Evolutionary conservation across 2,329 filamentous ascomycete species (phyloP).

Genomic region (Hawksworthiomyces lignivorus): DNA sequence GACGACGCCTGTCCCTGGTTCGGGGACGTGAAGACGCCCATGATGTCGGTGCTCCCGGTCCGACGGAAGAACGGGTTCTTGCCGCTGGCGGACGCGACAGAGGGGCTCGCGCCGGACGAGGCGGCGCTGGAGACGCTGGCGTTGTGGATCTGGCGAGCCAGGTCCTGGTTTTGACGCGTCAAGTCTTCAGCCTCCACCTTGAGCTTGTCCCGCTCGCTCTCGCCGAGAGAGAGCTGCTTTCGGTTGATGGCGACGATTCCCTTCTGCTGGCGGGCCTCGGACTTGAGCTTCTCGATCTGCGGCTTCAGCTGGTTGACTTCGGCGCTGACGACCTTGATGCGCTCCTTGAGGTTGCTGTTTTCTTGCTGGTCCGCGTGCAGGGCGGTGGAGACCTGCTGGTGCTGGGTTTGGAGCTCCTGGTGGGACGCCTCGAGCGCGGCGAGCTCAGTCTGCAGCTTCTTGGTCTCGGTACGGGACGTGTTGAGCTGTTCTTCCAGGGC

Average conservation of each 20-base stretch:
- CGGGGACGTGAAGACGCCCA: constrained; percentile 44
- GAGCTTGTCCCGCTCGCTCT: constrained; percentile 80
- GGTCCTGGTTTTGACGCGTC: constrained; percentile 54
- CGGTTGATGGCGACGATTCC: constrained; percentile 96
- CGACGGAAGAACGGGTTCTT: constrained; percentile 94
- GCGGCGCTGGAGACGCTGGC: constrained; percentile 35
- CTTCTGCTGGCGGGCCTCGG: constrained; percentile 89
- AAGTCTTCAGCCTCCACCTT: constrained; percentile 69
- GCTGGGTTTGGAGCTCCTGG: constrained; percentile 75
- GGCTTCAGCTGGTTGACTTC: constrained; percentile 81
- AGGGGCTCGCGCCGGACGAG: constrained; percentile 54
- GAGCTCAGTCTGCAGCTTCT: constrained; percentile 76
- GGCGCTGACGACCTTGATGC: constrained; percentile 72
- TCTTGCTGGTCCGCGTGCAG: constrained; percentile 85
- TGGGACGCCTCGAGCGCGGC: constrained; percentile 74
- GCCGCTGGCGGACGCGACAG: constrained; percentile 59
- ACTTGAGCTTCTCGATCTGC: constrained; percentile 86
- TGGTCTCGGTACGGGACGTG: constrained; percentile 68
- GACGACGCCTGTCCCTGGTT: constrained; percentile 11
- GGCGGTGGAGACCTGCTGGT: constrained; percentile 64
- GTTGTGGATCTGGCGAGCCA: constrained; percentile 40
- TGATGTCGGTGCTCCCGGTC: constrained; percentile 53
- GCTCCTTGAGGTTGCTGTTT: constrained; percentile 77
- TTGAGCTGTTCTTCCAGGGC: constrained; percentile 76
- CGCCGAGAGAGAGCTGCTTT: constrained; percentile 87